Base-by-base conservation (phyloP, 805 yeast genomes). In the Lipomyces chichibuensis region DNA sequence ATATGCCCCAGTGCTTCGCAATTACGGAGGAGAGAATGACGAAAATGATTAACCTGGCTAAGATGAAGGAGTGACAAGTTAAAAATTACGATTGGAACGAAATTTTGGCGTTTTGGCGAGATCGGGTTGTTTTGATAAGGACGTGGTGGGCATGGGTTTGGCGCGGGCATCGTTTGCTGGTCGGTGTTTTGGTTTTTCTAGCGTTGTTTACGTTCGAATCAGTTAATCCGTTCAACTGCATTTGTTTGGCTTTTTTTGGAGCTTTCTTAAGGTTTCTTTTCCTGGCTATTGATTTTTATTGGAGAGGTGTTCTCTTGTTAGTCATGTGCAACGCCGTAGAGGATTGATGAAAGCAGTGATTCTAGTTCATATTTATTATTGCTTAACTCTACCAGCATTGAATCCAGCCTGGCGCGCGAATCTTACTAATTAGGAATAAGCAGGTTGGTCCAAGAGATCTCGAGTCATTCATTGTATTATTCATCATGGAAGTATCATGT, bases 11-110 rank as follows among this genome's bases (percentile, higher is more conserved):
- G n/a, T 25, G 35, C 32, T 35, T 58, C 33, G 52, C 35, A 3
- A 14, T 58, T 13, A 39, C 52, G 13, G 54, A 58, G 20, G 60
- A 35, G 27, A 33, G 60, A 32, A 17, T 58, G 33, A 33, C 53
- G 2, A n/a, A 27, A 11, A 58, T 58, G 60, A 27, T 56, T 9
- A 49, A n/a, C 53, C 9, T n/a, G 53, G 53, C 53, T 35, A 35
- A 13, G 39, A 9, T 9, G 39, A 9, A 35, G 32, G 7, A 4
- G 32, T 35, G 3, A 35, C 2, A 14, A 35, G 14, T 9, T 13
- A 35, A 2, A 11, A 35, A 11, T 35, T 35, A 35, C 14, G 39
- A 14, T 35, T 35, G 39, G 39, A 35, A 9, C 39, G 39, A 6
- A 2, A 37, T 37, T 17, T 17, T 37, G 43, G 14, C 14, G 43